Percentiles rank a stretch among this genome's conserved stretches.
Conservation (phyloP, 768 basidiomycete genomes). For the Mrakia blollopis region DNA sequence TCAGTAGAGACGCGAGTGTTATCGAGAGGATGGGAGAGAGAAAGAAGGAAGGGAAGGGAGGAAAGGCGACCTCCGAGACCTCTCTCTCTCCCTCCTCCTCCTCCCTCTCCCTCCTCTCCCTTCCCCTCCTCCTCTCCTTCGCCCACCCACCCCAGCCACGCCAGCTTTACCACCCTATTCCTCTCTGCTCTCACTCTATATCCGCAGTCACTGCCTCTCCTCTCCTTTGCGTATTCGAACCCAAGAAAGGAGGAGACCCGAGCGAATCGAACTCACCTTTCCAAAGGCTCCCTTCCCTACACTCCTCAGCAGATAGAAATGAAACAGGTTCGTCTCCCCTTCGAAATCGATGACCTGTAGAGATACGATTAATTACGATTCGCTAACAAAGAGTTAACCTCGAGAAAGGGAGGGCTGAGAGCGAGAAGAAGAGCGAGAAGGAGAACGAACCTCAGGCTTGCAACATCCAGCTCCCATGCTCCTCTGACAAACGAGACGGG, state of each 20-base stretch:
- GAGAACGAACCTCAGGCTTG: slow-evolving; percentile 56
- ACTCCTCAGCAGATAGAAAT: slow-evolving; percentile 91
- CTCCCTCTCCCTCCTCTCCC: background rate
- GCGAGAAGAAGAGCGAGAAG: background rate
- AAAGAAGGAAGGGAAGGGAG: too few species aligned
- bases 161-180: too few species aligned
- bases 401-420: background rate
- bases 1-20: too few species aligned
- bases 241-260: too few species aligned
- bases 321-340: slow-evolving; percentile 82
- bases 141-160: too few species aligned
- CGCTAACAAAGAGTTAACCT: background rate
- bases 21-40: too few species aligned
- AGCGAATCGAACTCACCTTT: slow-evolving; percentile 57
- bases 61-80: background rate
- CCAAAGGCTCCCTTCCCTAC: slow-evolving; percentile 98
- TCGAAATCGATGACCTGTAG: slow-evolving; percentile 79
- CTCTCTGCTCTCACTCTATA: too few species aligned
- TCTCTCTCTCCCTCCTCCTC: background rate
- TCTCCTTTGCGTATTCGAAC: too few species aligned
- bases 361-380: too few species aligned
- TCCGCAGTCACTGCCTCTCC: too few species aligned
- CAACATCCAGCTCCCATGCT: slow-evolving; percentile 80
- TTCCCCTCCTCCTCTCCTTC: background rate
- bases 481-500: too few species aligned